Evolutionary conservation across 306 rosid genomes (phyloP).

Genomic region (Styphnolobium japonicum): DNA sequence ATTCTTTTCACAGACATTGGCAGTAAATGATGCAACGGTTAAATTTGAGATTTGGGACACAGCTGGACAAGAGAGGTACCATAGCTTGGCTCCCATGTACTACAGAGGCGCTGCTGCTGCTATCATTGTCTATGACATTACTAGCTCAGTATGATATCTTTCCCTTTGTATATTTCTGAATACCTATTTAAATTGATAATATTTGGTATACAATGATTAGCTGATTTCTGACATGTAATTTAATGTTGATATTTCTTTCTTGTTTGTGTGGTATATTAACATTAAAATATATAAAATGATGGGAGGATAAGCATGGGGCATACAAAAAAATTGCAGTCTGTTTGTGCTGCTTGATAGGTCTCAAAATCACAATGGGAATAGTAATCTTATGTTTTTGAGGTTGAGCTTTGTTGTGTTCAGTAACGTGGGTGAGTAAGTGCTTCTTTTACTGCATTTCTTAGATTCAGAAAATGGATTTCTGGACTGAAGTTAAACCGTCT

Average conservation of each 20-base stretch:
- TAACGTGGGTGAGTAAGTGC: not conserved
- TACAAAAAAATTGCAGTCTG: not conserved
- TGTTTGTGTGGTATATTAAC: not conserved
- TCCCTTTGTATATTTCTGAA: constrained; percentile 13
- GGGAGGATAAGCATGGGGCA: not conserved
- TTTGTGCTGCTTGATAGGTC: not conserved
- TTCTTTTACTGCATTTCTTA: not conserved
- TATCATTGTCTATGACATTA: constrained; percentile 64
- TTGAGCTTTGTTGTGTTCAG: not conserved
- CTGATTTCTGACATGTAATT: not conserved
- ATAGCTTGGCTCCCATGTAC: constrained; percentile 71
- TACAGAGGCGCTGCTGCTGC: constrained; percentile 74
- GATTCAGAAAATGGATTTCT: not conserved
- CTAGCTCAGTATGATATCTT: constrained; percentile 42
- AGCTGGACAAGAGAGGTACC: constrained; percentile 66
- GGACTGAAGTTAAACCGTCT: not conserved
- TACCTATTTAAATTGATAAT: not conserved
- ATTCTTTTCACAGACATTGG: constrained; percentile 63
- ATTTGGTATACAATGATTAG: not conserved
- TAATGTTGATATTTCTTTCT: not conserved
- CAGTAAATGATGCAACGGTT: constrained; percentile 55
- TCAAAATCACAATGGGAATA: not conserved
- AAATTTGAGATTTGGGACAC: constrained; percentile 72
- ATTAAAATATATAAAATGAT: not conserved
- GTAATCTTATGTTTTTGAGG: not conserved